Evolutionary conservation across 768 basidiomycete species (phyloP).

Genomic region (Lactarius psammicola): DNA sequence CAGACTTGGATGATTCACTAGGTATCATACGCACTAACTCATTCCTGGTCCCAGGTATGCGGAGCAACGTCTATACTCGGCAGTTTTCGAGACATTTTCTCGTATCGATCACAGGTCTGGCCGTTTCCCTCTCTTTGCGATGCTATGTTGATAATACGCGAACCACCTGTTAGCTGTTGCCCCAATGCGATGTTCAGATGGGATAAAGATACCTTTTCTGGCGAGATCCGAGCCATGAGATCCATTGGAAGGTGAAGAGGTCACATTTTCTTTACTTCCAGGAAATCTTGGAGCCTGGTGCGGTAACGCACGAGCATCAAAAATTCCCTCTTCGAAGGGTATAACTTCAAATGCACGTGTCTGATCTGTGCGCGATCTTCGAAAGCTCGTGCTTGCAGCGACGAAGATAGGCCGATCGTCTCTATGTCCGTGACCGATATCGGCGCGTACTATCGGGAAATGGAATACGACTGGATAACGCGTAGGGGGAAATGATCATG

Average conservation of each 20-base stretch:
- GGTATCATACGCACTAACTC: constrained; percentile 15
- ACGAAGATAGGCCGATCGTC: constrained; percentile 13
- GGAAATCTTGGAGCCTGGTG: constrained; percentile 3
- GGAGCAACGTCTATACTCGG: constrained; percentile 28
- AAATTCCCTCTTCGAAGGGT: constrained; percentile 29
- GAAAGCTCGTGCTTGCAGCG: constrained; percentile 20
- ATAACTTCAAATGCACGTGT: constrained; percentile 39
- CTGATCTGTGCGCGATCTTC: constrained; percentile 31
- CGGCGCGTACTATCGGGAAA: constrained; percentile 11
- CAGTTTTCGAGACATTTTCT: constrained; percentile 30
- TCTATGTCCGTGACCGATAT: background rate
- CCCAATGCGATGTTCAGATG: constrained; percentile 31
- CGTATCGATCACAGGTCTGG: constrained; percentile 30
- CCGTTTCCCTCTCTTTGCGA: background rate
- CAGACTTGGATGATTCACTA: background rate
- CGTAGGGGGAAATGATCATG: constrained; percentile 3
- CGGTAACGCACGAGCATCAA: constrained; percentile 31
- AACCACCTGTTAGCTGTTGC: constrained; percentile 33
- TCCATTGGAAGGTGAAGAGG: constrained; percentile 36
- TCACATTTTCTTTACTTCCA: constrained; percentile 35
- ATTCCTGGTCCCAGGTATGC: constrained; percentile 15
- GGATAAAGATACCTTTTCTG: constrained; percentile 34
- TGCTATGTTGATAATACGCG: background rate
- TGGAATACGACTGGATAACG: constrained; percentile 11
- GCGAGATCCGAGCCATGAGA: constrained; percentile 33